phyloP scores from a whole-genome alignment of 495 filamentous ascomycete species.

The Xylaria castorea region DNA sequence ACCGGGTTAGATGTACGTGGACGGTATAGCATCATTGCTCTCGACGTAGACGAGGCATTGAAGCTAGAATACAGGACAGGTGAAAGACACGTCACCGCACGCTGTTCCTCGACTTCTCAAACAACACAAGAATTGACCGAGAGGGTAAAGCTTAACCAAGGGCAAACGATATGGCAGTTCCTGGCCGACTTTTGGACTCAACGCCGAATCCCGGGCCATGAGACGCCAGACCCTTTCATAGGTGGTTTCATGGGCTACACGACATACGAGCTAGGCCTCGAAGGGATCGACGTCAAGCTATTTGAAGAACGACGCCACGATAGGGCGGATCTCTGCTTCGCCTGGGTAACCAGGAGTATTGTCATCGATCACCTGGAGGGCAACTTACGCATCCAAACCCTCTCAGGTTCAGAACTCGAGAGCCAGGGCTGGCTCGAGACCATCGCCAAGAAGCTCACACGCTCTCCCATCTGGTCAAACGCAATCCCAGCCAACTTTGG shows the following conservation, averaged over 20 bases:
- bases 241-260: constrained; percentile 91
- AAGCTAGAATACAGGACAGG: constrained; percentile 61
- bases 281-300: constrained; percentile 59
- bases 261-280: constrained; percentile 84
- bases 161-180: constrained; percentile 61
- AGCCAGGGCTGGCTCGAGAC: constrained; percentile 45
- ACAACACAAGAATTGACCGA: constrained; percentile 24
- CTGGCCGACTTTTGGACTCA: constrained; percentile 64
- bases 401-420: constrained; percentile 48
- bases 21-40: constrained; percentile 71
- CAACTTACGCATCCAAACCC: constrained; percentile 68
- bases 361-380: constrained; percentile 75
- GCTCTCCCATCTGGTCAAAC: constrained; percentile 37
- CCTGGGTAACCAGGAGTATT: constrained; percentile 80
- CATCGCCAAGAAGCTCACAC: constrained; percentile 40
- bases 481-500: constrained; percentile 34
- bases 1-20: constrained; percentile 59
- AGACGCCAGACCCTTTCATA: constrained; percentile 69
- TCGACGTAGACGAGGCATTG: constrained; percentile 59
- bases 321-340: constrained; percentile 75
- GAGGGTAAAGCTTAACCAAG: constrained; percentile 39
- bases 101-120: constrained; percentile 12
- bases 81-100: constrained; percentile 44
- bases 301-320: constrained; percentile 44
- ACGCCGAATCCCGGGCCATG: constrained; percentile 47